Percentiles rank a stretch among this genome's conserved stretches.
phyloP scores from a whole-genome alignment of 1,284 basidiomycete species.

The Trichosporon coremiiforme region DNA sequence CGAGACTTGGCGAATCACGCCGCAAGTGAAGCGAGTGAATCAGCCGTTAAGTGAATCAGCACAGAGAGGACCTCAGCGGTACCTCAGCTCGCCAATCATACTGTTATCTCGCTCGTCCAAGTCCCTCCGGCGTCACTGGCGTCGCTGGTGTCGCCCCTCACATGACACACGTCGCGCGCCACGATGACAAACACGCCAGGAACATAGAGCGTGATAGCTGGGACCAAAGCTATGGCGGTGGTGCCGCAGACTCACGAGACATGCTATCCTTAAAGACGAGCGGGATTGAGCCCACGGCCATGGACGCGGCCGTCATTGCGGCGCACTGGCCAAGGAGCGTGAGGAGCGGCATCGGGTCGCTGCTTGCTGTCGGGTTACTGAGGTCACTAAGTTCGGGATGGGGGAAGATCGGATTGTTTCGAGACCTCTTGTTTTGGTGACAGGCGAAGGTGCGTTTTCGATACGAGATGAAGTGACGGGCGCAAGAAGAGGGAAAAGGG shows the following conservation, averaged over 20 bases:
- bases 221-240: too few relatives aligned
- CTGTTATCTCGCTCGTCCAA: constrained; percentile 13
- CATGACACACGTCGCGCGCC: not conserved
- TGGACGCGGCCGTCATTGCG: constrained; percentile 71
- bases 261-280: constrained; percentile 65
- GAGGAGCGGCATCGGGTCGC: constrained; percentile 49
- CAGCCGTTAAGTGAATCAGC: not conserved
- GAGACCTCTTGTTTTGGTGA: not conserved
- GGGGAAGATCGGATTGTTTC: not conserved
- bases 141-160: not conserved
- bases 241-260: constrained; percentile 77
- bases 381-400: not conserved
- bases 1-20: not conserved
- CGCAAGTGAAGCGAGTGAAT: not conserved
- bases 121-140: not conserved
- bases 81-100: not conserved
- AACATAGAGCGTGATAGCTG: too few relatives aligned
- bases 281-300: constrained; percentile 72
- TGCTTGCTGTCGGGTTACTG: not conserved
- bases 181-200: too few relatives aligned
- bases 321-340: constrained; percentile 65
- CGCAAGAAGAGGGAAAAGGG: not conserved
- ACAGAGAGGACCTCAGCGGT: constrained; percentile 16
- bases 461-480: not conserved
- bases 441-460: not conserved